Percentiles rank a stretch among this genome's conserved stretches.
These are phyloP conservation scores for Colletotrichum lindemuthianum DNA, from an alignment of 2,329 filamentous ascomycete species.

Conservation along the genomic window DNA sequence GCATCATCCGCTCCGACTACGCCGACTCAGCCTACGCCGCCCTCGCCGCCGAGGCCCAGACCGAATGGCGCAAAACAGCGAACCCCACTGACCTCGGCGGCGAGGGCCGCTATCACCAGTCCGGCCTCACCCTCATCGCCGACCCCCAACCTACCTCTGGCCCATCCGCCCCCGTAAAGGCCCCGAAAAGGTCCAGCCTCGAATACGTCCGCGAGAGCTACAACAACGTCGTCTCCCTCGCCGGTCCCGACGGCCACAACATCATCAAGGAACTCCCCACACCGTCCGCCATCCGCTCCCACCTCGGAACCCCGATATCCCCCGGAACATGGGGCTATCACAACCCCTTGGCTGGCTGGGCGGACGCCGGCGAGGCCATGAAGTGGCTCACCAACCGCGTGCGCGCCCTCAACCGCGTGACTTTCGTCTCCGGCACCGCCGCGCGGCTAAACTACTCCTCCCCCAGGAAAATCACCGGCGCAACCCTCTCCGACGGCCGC, in stretches of 20 bases:
- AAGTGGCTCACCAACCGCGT: slow-evolving; percentile 67
- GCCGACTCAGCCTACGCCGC: slow-evolving; percentile 79
- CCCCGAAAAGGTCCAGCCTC: slow-evolving; percentile 55
- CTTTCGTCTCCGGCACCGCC: slow-evolving; percentile 63
- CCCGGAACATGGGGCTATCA: slow-evolving; percentile 76
- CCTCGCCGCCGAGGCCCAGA: slow-evolving; percentile 77
- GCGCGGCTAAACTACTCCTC: slow-evolving; percentile 48
- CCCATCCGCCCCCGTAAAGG: slow-evolving; percentile 36
- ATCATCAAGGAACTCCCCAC: slow-evolving; percentile 57
- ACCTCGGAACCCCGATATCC: slow-evolving; percentile 58
- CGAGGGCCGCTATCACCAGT: slow-evolving; percentile 75
- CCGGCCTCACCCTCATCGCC: slow-evolving; percentile 73
- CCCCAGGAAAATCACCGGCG: slow-evolving; percentile 54
- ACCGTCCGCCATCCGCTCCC: slow-evolving; percentile 54
- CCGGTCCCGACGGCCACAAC: slow-evolving; percentile 51
- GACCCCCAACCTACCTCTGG: slow-evolving; percentile 33
- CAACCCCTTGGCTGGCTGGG: slow-evolving; percentile 82
- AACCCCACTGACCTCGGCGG: slow-evolving; percentile 64
- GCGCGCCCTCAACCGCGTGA: slow-evolving; percentile 63
- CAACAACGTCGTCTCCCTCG: slow-evolving; percentile 67
- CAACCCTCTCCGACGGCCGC: slow-evolving; percentile 60
- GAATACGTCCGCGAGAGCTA: slow-evolving; percentile 69
- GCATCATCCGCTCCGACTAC: slow-evolving; percentile 80
- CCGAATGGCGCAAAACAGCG: slow-evolving; percentile 71
- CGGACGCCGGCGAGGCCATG: slow-evolving; percentile 78